These are phyloP conservation scores for Cytospora piceae DNA, from an alignment of 2,329 filamentous ascomycete species.

Conservation along the genomic window DNA sequence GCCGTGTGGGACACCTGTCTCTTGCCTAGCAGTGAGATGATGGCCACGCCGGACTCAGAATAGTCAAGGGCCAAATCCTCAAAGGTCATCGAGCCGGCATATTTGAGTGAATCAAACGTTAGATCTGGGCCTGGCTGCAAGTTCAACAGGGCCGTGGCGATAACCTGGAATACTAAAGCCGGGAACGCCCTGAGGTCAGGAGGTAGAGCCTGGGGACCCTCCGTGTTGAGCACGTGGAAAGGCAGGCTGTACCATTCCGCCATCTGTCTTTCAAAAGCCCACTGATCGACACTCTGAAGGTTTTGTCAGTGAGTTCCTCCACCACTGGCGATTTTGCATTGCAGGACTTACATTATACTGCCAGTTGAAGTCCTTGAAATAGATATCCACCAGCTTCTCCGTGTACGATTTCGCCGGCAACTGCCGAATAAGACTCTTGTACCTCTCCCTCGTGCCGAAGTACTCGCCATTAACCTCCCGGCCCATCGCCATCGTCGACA, in stretches of 20 bases:
- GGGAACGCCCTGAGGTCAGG: slow-evolving; percentile 60
- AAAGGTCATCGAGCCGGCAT: slow-evolving; percentile 61
- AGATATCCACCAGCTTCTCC: slow-evolving; percentile 58
- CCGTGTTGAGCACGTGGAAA: slow-evolving; percentile 53
- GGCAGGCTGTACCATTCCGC: slow-evolving; percentile 59
- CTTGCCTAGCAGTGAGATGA: slow-evolving; percentile 60
- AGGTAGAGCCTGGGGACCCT: slow-evolving; percentile 54
- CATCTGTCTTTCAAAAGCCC: slow-evolving; percentile 55
- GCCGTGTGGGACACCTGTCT: slow-evolving; percentile 58
- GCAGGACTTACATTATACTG: slow-evolving; percentile 47
- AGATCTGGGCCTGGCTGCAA: slow-evolving; percentile 52
- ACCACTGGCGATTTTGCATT: too few relatives aligned
- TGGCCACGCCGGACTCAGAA: slow-evolving; percentile 59
- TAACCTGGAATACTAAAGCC: slow-evolving; percentile 61
- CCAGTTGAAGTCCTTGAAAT: slow-evolving; percentile 62
- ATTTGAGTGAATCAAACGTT: slow-evolving; percentile 60
- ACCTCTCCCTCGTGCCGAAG: slow-evolving; percentile 56
- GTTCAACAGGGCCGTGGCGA: slow-evolving; percentile 58
- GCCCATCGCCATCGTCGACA: slow-evolving; percentile 40
- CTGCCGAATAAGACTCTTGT: slow-evolving; percentile 61
- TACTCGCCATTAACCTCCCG: slow-evolving; percentile 41
- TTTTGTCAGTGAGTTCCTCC: slow-evolving; percentile 2
- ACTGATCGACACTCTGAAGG: slow-evolving; percentile 53
- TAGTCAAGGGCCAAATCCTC: slow-evolving; percentile 65
- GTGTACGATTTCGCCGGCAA: slow-evolving; percentile 59